Evolutionary conservation across 2,329 filamentous ascomycete genomes (phyloP).

Genomic region (Xylariomycetidae sp.): DNA sequence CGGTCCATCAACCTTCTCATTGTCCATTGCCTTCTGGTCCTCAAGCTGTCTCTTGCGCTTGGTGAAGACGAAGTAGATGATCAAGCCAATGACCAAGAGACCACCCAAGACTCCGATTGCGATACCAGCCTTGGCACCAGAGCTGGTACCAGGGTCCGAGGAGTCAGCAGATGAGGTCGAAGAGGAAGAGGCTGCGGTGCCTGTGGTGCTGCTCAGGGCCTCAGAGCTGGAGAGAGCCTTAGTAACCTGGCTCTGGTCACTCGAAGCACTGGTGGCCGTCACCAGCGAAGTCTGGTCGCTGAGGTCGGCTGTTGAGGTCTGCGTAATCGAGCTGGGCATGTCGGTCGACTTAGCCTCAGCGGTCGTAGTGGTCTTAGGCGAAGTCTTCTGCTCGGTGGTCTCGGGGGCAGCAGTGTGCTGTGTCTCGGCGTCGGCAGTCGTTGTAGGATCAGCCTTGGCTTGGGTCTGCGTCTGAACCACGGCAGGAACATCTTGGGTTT

Average conservation of each 20-base stretch:
- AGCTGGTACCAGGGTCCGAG: slow-evolving; percentile 15
- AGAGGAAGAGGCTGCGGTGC: slow-evolving; percentile 13
- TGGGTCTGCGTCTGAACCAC: slow-evolving; percentile 3
- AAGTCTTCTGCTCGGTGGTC: slow-evolving; percentile 3
- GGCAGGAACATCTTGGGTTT: too few relatives aligned
- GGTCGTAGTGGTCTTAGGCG: slow-evolving; percentile 1
- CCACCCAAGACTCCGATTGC: slow-evolving; percentile 73
- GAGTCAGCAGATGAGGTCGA: slow-evolving; percentile 17
- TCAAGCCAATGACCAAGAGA: slow-evolving; percentile 58
- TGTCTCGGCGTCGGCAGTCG: slow-evolving; percentile 8
- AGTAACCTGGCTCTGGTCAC: slow-evolving; percentile 6
- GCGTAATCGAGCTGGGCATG: neutral
- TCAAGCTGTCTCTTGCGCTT: slow-evolving; percentile 61
- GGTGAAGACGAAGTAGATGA: slow-evolving; percentile 66
- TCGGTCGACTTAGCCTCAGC: neutral
- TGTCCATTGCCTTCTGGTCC: slow-evolving; percentile 44
- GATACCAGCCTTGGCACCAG: slow-evolving; percentile 67
- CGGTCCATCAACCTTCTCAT: slow-evolving; percentile 56
- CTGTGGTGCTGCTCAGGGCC: slow-evolving; percentile 10
- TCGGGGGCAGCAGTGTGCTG: slow-evolving; percentile 4
- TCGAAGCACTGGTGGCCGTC: neutral
- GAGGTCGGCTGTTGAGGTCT: slow-evolving; percentile 5
- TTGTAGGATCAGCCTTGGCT: slow-evolving; percentile 5
- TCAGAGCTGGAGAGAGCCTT: slow-evolving; percentile 11
- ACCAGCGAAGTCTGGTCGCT: slow-evolving; percentile 18